phyloP scores from a whole-genome alignment of 2,329 filamentous ascomycete species.

The Scytalidium sp. region DNA sequence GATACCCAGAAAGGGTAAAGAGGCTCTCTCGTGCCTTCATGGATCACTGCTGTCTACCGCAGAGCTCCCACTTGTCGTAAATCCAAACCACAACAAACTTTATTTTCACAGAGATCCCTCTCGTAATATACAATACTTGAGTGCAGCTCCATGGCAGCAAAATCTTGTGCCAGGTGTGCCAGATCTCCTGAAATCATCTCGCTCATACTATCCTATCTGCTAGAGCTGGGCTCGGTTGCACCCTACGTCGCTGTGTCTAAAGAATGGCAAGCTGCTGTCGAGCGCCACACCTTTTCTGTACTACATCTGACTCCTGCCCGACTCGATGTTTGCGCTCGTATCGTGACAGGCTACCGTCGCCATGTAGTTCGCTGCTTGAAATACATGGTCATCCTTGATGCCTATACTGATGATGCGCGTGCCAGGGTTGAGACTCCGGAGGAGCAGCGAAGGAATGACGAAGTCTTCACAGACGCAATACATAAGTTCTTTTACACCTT shows the following conservation, averaged over 20 bases:
- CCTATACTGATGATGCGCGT: slow-evolving; percentile 1
- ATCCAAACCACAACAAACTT: too few relatives aligned
- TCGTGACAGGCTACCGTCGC: slow-evolving; percentile 2
- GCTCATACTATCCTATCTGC: too few relatives aligned
- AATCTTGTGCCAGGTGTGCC: too few relatives aligned
- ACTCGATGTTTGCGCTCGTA: slow-evolving; percentile 2
- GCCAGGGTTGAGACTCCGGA: slow-evolving; percentile 2
- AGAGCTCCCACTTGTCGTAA: too few relatives aligned
- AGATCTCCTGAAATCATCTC: too few relatives aligned
- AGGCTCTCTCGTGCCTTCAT: too few relatives aligned
- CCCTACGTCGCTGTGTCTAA: slow-evolving; percentile 3
- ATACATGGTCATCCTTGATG: slow-evolving; percentile 1
- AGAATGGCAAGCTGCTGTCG: slow-evolving; percentile 2
- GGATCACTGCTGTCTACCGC: too few relatives aligned
- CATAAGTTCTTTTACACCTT: slow-evolving; percentile 1
- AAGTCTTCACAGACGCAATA: slow-evolving; percentile 1
- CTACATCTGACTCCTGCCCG: slow-evolving; percentile 1
- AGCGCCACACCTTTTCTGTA: slow-evolving; percentile 5
- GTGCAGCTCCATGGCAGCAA: too few relatives aligned
- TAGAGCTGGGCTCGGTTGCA: too few relatives aligned
- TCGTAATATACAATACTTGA: too few relatives aligned
- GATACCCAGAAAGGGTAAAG: too few relatives aligned
- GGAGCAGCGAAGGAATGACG: slow-evolving; percentile 2
- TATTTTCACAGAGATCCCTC: too few relatives aligned
- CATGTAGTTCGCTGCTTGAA: neutral